Evolutionary conservation across 768 basidiomycete species (phyloP).

Genomic region (Serpula lacrymans): DNA sequence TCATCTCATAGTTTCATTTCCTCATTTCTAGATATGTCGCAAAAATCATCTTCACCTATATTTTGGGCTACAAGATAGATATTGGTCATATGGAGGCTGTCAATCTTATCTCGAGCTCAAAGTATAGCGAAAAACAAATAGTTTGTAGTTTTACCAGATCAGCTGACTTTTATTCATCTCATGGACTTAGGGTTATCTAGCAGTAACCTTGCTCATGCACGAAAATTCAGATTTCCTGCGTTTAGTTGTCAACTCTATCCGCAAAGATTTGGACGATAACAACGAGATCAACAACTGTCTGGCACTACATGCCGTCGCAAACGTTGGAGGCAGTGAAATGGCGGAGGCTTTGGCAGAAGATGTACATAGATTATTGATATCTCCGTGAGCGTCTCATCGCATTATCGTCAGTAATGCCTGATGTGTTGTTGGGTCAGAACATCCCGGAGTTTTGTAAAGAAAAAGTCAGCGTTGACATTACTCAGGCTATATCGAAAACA

Average conservation of each 20-base stretch:
- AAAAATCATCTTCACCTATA: constrained; percentile 99
- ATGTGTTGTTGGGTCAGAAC: constrained; percentile 52
- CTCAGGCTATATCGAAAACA: constrained; percentile 94
- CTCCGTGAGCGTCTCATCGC: constrained; percentile 58
- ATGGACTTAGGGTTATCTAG: constrained; percentile 82
- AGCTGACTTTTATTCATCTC: constrained; percentile 9
- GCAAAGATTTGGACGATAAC: constrained; percentile 93
- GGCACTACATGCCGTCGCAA: constrained; percentile 96
- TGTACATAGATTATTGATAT: constrained; percentile 92
- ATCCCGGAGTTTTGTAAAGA: constrained; percentile 93
- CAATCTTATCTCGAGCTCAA: constrained; percentile 91
- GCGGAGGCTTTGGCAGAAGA: constrained; percentile 92
- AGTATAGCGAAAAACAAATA: constrained; percentile 99
- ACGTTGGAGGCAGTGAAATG: constrained; percentile 98
- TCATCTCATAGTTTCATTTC: constrained; percentile 7
- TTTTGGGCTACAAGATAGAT: constrained; percentile 98
- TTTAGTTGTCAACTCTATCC: constrained; percentile 95
- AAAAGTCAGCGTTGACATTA: constrained; percentile 94
- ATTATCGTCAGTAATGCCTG: background rate
- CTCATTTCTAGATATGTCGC: constrained; percentile 78
- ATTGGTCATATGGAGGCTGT: constrained; percentile 99
- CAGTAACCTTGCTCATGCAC: constrained; percentile 95
- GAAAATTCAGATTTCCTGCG: constrained; percentile 97
- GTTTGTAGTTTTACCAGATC: constrained; percentile 44
- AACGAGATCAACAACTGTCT: constrained; percentile 95